Evolutionary conservation across 2,329 filamentous ascomycete genomes (phyloP).

Genomic region (Aspergillus intermedius): DNA sequence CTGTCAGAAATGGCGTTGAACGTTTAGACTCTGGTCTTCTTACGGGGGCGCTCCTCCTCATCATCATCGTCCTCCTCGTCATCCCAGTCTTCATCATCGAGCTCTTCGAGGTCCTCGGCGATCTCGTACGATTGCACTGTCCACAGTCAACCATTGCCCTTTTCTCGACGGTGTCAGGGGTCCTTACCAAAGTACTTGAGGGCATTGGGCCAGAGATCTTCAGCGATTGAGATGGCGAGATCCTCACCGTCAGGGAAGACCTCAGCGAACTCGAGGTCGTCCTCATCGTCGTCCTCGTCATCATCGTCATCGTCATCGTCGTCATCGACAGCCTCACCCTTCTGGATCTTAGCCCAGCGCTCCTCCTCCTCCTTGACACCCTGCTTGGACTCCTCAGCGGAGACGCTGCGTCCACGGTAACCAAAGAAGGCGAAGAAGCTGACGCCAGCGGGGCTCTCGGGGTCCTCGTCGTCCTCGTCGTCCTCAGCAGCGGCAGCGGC

Average conservation of each 20-base stretch:
- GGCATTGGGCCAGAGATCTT: conserved; percentile 83
- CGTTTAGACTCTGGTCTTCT: conserved; percentile 33
- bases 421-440: conserved; percentile 91
- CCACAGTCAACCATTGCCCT: conserved; percentile 28
- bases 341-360: conserved; percentile 44
- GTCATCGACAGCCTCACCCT: conserved; percentile 47
- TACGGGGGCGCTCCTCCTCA: conserved; percentile 34
- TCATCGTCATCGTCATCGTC: conserved; percentile 33
- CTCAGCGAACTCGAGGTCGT: conserved; percentile 64
- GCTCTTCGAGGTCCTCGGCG: conserved; percentile 55
- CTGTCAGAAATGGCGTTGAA: conserved; percentile 4
- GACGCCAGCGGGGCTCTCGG: conserved; percentile 53
- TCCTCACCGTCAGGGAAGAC: conserved; percentile 85
- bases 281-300: conserved; percentile 46
- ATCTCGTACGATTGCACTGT: conserved; percentile 65
- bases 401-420: conserved; percentile 64
- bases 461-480: conserved; percentile 23
- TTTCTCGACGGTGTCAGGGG: neutral
- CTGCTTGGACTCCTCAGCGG: conserved; percentile 62
- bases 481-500: conserved; percentile 13
- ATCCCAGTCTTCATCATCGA: conserved; percentile 59
- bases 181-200: conserved; percentile 85
- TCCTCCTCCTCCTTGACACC: conserved; percentile 57
- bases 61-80: conserved; percentile 42
- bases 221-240: conserved; percentile 69